phyloP scores from a whole-genome alignment of 768 basidiomycete species.

The Tricholoma matsutake region DNA sequence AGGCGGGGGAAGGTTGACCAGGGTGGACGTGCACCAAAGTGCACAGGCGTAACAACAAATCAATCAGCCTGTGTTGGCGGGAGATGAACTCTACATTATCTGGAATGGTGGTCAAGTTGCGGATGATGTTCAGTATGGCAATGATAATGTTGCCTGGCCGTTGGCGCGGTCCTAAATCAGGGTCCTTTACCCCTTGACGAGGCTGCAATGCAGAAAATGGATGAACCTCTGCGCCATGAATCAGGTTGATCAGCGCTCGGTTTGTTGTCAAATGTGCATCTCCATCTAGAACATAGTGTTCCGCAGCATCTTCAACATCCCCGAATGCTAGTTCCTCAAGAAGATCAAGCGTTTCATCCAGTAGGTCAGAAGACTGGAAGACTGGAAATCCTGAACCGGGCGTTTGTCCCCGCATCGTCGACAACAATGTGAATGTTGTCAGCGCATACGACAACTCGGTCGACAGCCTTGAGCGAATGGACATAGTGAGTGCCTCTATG shows the following conservation, averaged over 20 bases:
- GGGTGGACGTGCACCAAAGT: slow-evolving; percentile 37
- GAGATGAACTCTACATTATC: slow-evolving; percentile 73
- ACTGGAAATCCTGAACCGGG: slow-evolving; percentile 72
- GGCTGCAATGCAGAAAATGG: slow-evolving; percentile 56
- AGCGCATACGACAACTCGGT: slow-evolving; percentile 88
- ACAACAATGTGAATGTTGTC: slow-evolving; percentile 80
- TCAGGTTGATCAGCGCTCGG: slow-evolving; percentile 55
- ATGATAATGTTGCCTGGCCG: slow-evolving; percentile 69
- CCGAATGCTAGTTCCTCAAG: slow-evolving; percentile 78
- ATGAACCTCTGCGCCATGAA: slow-evolving; percentile 54
- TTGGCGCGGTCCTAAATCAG: slow-evolving; percentile 53
- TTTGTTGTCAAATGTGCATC: slow-evolving; percentile 53
- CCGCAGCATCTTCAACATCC: slow-evolving; percentile 36
- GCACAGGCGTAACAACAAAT: slow-evolving; percentile 69
- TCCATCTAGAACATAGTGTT: slow-evolving; percentile 24
- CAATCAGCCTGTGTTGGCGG: slow-evolving; percentile 58
- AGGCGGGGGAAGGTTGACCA: slow-evolving; percentile 39
- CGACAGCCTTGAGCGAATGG: slow-evolving; percentile 79
- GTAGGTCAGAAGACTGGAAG: slow-evolving; percentile 69
- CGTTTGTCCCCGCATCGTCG: slow-evolving; percentile 69
- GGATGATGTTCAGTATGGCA: slow-evolving; percentile 72
- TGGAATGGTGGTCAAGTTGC: slow-evolving; percentile 74
- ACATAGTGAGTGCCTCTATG: slow-evolving; percentile 92
- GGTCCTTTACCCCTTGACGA: slow-evolving; percentile 49
- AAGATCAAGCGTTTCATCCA: slow-evolving; percentile 85